Base-by-base conservation (phyloP, 2,329 filamentous ascomycete genomes). In the Aureobasidium melanogenum region DNA sequence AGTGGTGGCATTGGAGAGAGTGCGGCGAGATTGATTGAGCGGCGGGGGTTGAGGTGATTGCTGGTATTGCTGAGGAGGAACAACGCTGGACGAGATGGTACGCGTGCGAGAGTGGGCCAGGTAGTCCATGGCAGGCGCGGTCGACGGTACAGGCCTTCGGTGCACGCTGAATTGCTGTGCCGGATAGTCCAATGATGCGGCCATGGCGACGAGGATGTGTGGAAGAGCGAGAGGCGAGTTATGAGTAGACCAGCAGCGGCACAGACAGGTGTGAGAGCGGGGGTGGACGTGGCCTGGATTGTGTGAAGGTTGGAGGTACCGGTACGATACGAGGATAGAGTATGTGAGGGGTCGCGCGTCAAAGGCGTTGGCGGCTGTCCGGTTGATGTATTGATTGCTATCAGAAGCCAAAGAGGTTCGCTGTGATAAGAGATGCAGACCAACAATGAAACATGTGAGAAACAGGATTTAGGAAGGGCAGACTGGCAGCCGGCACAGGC, bases 1-100 rank as follows among this genome's bases (percentile, higher is more conserved):
- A 38, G 84, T 79, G 61, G 88, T 91, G 70, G 84, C 88, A 70
- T 77, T 89, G 79, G 74, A 91, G 75, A 74, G 87, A 75, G 73
- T 90, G 77, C 72, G 86, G 71, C 80, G 72, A 71, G 64, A 66
- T 15, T 61, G 52, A 30, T 63, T 41, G 38, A 62, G 39, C 41
- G 60, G 60, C 34, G 63, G 63, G 22, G 46, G 50, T n/a, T 54
- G 28, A 58, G 41, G 60, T 38, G 56, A 32, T 22, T 55, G 43
- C 26, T 72, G 69, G 64, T 69, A 67, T 32, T 71, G 71, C 65
- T 60, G 60, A 46, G 62, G 57, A 15, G 67, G 68, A 47, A 69
- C 65, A n/a, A 64, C 66, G 34, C 54, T 64, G 46, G 66, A 68
- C 30, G 66, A 68, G 36, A 65, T 65, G 22, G 66, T 80, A 62